Conservation (phyloP, 208 protist species). For the Paratrypanosoma confusum region DNA sequence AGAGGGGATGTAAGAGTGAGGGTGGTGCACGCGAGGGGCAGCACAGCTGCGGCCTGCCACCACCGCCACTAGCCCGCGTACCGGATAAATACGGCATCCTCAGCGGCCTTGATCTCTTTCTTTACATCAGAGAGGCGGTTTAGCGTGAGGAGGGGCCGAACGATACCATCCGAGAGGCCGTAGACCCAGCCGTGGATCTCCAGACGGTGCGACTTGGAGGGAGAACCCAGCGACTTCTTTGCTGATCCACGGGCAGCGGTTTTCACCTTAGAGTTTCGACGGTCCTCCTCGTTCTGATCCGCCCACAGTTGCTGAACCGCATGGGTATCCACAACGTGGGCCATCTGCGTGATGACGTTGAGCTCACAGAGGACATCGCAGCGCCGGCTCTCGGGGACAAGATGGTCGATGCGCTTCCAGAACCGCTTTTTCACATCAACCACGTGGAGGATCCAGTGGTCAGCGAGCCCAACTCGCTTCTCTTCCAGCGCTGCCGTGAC, state of each 20-base stretch:
- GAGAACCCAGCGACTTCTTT: slow-evolving; percentile 15
- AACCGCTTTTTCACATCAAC: slow-evolving; percentile 49
- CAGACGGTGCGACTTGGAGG: slow-evolving; percentile 10
- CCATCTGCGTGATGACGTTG: slow-evolving; percentile 60
- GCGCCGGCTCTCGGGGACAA: slow-evolving; percentile 31
- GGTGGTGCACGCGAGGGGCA: too few relatives aligned
- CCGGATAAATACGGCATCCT: slow-evolving; percentile 50
- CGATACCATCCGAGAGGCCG: slow-evolving; percentile 42
- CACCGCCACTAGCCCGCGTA: too few relatives aligned
- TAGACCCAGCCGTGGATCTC: slow-evolving; percentile 75
- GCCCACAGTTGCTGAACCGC: slow-evolving; percentile 41
- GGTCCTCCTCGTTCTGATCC: slow-evolving; percentile 36
- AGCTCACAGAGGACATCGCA: slow-evolving; percentile 60
- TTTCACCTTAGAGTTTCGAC: slow-evolving; percentile 13
- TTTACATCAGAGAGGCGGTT: slow-evolving; percentile 33
- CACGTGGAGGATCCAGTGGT: slow-evolving; percentile 76
- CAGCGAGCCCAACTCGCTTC: slow-evolving; percentile 44
- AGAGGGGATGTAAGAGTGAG: too few relatives aligned
- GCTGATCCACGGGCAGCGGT: too few relatives aligned
- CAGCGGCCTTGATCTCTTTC: slow-evolving; percentile 28
- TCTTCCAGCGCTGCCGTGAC: slow-evolving; percentile 62
- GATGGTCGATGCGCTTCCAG: slow-evolving; percentile 37
- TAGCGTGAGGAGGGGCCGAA: slow-evolving; percentile 54
- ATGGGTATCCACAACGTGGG: slow-evolving; percentile 51
- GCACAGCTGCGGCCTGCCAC: too few relatives aligned